Base-by-base conservation (phyloP, 2,329 filamentous ascomycete species). In the Fusarium sp. region DNA sequence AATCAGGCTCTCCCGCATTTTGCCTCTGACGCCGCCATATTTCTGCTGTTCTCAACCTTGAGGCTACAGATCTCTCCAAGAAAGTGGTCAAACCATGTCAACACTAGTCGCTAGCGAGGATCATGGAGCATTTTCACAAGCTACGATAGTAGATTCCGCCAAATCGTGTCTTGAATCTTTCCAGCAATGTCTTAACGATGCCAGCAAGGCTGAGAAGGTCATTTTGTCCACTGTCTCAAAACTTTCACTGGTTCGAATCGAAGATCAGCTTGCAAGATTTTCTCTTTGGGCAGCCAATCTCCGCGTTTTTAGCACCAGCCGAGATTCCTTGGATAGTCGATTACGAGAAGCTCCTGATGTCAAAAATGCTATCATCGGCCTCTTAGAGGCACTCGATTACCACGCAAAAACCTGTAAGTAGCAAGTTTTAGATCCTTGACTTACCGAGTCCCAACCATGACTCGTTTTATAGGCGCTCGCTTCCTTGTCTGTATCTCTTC, bases 221-320 rank as follows among this genome's bases (percentile, higher is more conserved):
- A 30, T 14, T 1, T 3, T 20, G 40, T 43, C 40, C 2, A 6
- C 8, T 8, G 24, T 24, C 24, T 24, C 24, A 8, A 24, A 8
- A 24, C 13, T 11, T 6, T 20, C 17, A 9, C 15, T 45, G 0
- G 14, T 45, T 0, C 43, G 17, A 13, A 30, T 55, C 3, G 52
- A 55, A 10, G 52, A 48, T 11, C 52, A 55, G 4, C 28, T 54
- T 11, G 50, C 41, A 2, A 37, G 50, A 7, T 45, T 54, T 11
- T 37, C 40, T 2, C n/a, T 20, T 5, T 54, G 49, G 49, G 6
- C 49, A 19, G 15, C 39, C 2, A 24, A 33, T n/a, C 7, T 52
- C 2, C 19, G 39, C 3, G 49, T 52, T 1, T 52, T 52, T 2
- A 33, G 26, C 10, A 3, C 10, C 0, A 24, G 6, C 1, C 15